Conservation (phyloP, 192 early-diverging fungal genomes). For the Linnemannia zychae region DNA sequence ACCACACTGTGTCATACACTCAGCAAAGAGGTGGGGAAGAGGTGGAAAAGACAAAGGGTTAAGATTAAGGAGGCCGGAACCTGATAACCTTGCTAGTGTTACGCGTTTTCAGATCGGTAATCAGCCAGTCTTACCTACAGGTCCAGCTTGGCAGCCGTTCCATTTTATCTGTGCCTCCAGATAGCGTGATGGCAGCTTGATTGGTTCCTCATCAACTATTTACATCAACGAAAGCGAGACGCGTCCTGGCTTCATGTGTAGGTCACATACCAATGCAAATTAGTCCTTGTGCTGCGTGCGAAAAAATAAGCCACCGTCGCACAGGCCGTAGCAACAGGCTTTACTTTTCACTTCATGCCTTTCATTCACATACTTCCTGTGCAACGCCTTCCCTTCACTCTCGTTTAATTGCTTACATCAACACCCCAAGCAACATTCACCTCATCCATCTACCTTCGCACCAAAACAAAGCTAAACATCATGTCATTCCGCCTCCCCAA, state of each 20-base stretch:
- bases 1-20: no score
- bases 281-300: neutral
- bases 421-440: neutral
- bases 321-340: neutral
- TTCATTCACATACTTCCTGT: no score
- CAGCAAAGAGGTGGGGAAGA: neutral
- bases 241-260: no score
- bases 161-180: neutral
- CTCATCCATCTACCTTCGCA: neutral
- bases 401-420: neutral
- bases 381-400: neutral
- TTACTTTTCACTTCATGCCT: neutral
- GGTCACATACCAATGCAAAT: no score
- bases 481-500: constrained; percentile 39
- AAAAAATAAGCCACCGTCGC: neutral
- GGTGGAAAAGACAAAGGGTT: neutral
- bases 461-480: neutral
- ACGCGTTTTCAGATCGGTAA: neutral
- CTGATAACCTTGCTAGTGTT: neutral
- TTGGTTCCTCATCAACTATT: neutral
- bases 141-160: neutral
- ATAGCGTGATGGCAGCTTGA: neutral
- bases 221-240: no score
- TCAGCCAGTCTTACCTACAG: neutral
- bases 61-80: neutral